Evolutionary conservation across 352 stramenopile species (phyloP).

Genomic region (Phytophthora palmivora): DNA sequence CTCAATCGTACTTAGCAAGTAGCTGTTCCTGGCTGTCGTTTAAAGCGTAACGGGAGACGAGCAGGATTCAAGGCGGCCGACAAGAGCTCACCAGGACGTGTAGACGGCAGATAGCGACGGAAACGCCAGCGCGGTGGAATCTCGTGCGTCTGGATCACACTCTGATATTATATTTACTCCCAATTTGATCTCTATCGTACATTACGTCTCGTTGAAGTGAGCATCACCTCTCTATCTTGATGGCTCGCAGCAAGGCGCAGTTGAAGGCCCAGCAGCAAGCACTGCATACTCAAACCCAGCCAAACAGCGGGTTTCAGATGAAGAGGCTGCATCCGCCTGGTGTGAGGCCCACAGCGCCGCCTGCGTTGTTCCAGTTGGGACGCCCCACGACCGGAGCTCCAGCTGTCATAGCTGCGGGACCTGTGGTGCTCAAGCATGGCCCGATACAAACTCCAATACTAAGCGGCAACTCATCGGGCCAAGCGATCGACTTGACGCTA

Average conservation of each 20-base stretch:
- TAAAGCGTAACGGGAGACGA: slow-evolving; percentile 16
- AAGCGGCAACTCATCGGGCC: not conserved
- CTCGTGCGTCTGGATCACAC: slow-evolving; percentile 7
- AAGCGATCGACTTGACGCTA: slow-evolving; percentile 64
- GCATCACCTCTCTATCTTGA: slow-evolving; percentile 2
- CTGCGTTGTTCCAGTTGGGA: slow-evolving; percentile 22
- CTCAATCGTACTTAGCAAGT: slow-evolving; percentile 23
- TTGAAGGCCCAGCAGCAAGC: slow-evolving; percentile 44
- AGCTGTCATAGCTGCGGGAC: not conserved
- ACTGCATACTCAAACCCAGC: slow-evolving; percentile 21
- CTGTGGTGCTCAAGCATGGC: slow-evolving; percentile 20
- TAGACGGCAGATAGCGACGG: slow-evolving; percentile 1
- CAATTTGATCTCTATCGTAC: not conserved
- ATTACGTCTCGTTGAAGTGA: slow-evolving; percentile 8
- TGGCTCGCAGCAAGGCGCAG: slow-evolving; percentile 50
- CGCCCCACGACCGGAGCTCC: slow-evolving; percentile 1
- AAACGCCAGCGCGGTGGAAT: not conserved
- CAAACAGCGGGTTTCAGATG: slow-evolving; percentile 21
- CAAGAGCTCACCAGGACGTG: slow-evolving; percentile 6
- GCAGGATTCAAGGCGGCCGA: not conserved
- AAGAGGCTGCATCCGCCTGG: slow-evolving; percentile 5
- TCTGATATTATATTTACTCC: slow-evolving; percentile 13
- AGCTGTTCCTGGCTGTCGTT: slow-evolving; percentile 10
- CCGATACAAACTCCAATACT: slow-evolving; percentile 13
- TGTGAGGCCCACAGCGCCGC: slow-evolving; percentile 6